Base-by-base conservation (phyloP, 768 basidiomycete species). In the Lactifluus pinguis region DNA sequence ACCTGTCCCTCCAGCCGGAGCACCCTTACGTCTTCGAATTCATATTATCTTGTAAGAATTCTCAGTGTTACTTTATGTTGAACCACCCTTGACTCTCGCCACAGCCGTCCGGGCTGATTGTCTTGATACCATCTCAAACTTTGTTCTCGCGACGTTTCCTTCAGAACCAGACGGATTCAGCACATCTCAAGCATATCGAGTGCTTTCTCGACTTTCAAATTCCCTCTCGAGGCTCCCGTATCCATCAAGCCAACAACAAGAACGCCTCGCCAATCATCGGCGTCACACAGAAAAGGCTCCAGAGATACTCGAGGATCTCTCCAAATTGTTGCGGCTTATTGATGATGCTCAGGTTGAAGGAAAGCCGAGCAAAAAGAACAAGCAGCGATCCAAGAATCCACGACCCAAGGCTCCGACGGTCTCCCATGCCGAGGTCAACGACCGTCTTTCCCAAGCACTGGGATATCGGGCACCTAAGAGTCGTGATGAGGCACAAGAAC, bases 11-110 rank as follows among this genome's bases (percentile, higher is more conserved):
- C 30, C 57, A 49, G 13, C 57, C 47, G 0, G 47, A 42, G 3
- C 34, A 44, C 6, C 61, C 56, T 15, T 54, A 58, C 29, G 52
- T 39, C 10, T 54, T 62, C 6, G 61, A 62, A 32, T 62, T 62
- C 41, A 62, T 62, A 5, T 9, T 62, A 29, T 58, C 56, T 10
- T 34, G 61, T 62, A 30, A 41, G 52, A 14, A 5, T 8, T 5
- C 3, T 4, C 9, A 3, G n/a, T 42, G 38, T 25, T 13, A 15
- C 45, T 13, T 10, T 8, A 7, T 10, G 1, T 8, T 14, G 25
- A 30, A n/a, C 7, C 17, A 7, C 17, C 7, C 4, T 30, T 62
- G 32, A 62, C 10, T 0, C 39, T 44, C 32, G 36, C 48, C 52
- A 53, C 41, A 62, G 61, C 61, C 14, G 2, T 62, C 51, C 8